A percentile compares a stretch with the other conserved stretches of the same genome.
These are phyloP conservation scores for Neurospora cerealis DNA, from an alignment of 495 filamentous ascomycete genomes.

Conservation along the genomic window DNA sequence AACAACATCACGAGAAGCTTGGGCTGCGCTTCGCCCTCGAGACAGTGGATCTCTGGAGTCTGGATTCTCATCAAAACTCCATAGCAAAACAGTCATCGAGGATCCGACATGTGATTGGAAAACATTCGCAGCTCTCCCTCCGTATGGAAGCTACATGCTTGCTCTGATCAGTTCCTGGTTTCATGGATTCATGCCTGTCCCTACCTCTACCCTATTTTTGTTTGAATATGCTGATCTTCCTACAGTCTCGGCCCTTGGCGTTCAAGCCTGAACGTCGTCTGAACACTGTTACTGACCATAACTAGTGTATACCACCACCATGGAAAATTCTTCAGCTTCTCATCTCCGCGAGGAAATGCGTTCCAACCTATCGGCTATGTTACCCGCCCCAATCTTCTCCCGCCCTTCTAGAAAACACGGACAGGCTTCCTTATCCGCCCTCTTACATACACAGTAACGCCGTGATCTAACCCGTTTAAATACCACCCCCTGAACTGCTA, in stretches of 20 bases:
- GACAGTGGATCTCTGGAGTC: background rate
- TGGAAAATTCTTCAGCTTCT: background rate
- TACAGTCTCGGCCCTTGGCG: background rate
- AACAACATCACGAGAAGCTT: background rate
- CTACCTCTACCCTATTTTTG: background rate
- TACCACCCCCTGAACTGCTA: background rate
- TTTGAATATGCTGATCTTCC: background rate
- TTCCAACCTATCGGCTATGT: background rate
- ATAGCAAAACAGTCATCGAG: background rate
- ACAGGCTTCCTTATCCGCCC: background rate
- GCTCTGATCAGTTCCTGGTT: background rate
- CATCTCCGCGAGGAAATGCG: background rate
- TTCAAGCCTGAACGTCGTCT: background rate
- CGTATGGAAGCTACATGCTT: background rate
- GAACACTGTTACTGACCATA: background rate
- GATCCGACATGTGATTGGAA: background rate
- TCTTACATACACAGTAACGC: background rate
- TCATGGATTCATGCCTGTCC: background rate
- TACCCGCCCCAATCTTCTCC: background rate
- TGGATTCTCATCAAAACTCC: background rate
- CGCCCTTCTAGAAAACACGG: background rate
- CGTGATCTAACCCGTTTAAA: background rate
- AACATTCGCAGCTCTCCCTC: background rate
- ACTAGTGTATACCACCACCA: too few species aligned
- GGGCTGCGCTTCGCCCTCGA: background rate